A percentile compares a stretch with the other conserved stretches of the same genome.
Conservation (phyloP, 768 basidiomycete genomes). For the Tephrocybe sp. region DNA sequence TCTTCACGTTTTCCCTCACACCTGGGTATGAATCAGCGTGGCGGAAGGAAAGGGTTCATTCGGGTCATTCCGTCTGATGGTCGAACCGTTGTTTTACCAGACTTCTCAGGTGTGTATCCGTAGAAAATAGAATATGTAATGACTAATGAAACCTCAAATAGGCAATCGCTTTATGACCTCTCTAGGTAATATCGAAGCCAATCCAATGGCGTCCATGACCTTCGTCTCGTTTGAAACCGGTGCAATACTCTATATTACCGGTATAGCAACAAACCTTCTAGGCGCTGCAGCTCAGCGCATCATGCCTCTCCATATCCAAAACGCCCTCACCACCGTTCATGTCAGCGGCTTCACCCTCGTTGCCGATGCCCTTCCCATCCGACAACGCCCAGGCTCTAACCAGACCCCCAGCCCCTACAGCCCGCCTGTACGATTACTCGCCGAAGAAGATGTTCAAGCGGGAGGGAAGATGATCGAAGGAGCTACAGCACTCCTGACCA, state of each 20-base stretch:
- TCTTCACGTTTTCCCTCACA: conserved; percentile 50
- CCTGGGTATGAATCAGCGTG: conserved; percentile 63
- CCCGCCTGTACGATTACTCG: conserved; percentile 53
- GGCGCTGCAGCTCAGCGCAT: conserved; percentile 46
- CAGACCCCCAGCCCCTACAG: conserved; percentile 50
- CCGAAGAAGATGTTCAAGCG: conserved; percentile 46
- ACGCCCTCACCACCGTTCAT: conserved; percentile 45
- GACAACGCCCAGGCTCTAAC: conserved; percentile 32
- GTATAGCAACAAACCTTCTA: conserved; percentile 48
- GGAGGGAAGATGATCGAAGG: conserved; percentile 27
- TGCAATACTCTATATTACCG: conserved; percentile 63
- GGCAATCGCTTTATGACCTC: conserved; percentile 67
- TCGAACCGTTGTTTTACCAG: conserved; percentile 56
- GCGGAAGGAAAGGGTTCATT: conserved; percentile 61
- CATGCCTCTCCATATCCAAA: conserved; percentile 50
- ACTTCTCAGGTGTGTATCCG: conserved; percentile 49
- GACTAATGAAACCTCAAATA: conserved; percentile 16
- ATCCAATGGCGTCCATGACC: conserved; percentile 56
- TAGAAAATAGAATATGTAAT: background rate
- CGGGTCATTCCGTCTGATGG: conserved; percentile 57
- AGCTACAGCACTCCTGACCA: conserved; percentile 34
- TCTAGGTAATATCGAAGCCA: conserved; percentile 60
- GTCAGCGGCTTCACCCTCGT: conserved; percentile 57
- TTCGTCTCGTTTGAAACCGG: conserved; percentile 55
- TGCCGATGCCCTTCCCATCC: conserved; percentile 52